Percentiles rank a stretch among this genome's conserved stretches.
phyloP scores from a whole-genome alignment of 192 early-diverging fungal species.

The Cetraspora pellucida region DNA sequence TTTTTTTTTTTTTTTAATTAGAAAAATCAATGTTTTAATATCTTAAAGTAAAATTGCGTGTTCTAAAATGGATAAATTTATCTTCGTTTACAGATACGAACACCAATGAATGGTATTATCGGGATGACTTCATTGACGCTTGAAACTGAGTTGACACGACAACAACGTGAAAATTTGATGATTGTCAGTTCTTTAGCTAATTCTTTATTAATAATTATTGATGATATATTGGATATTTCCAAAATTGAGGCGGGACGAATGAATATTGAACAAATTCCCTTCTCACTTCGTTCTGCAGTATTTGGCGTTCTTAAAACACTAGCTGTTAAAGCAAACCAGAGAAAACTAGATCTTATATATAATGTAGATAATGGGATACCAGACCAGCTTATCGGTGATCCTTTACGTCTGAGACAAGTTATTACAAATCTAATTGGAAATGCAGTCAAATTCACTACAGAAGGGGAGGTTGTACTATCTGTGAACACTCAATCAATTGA shows the following conservation, averaged over 20 bases:
- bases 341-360: constrained; percentile 70
- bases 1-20: background rate
- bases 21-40: background rate
- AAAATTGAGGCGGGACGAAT: constrained; percentile 86
- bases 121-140: constrained; percentile 74
- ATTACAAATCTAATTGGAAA: constrained; percentile 84
- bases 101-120: constrained; percentile 84
- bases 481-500: constrained; percentile 44
- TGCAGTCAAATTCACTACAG: constrained; percentile 83
- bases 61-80: constrained; percentile 36
- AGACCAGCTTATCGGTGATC: constrained; percentile 74
- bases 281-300: constrained; percentile 61
- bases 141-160: constrained; percentile 76
- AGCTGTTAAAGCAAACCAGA: constrained; percentile 72
- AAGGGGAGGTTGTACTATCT: constrained; percentile 68
- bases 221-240: constrained; percentile 84
- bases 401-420: constrained; percentile 73
- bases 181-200: constrained; percentile 75
- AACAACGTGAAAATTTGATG: constrained; percentile 81
- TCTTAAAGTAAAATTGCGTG: background rate
- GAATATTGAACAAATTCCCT: constrained; percentile 74
- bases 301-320: constrained; percentile 72
- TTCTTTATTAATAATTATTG: constrained; percentile 74
- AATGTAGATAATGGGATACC: constrained; percentile 70
- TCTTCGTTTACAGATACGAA: constrained; percentile 73